Conservation (phyloP, 352 stramenopile genomes). For the Detonula confervacea region DNA sequence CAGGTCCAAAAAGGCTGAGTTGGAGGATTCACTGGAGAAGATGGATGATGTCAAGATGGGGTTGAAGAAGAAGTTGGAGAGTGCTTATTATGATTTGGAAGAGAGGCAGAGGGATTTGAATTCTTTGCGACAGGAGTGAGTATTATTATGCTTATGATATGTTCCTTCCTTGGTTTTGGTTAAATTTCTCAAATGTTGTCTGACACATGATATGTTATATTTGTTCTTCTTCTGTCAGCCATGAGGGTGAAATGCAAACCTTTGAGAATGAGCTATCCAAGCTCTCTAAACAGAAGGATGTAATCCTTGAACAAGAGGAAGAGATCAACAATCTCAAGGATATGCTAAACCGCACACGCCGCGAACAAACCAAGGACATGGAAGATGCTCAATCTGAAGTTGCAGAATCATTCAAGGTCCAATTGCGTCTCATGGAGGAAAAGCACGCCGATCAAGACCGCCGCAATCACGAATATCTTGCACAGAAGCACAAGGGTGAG, state of each 20-base stretch:
- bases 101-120: slow-evolving; percentile 36
- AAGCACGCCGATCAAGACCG: slow-evolving; percentile 35
- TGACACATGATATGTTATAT: too few relatives aligned
- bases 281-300: slow-evolving; percentile 23
- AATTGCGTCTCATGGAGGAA: slow-evolving; percentile 46
- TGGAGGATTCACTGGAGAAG: slow-evolving; percentile 39
- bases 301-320: slow-evolving; percentile 33
- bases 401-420: slow-evolving; percentile 45
- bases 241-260: slow-evolving; percentile 26
- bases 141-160: too few relatives aligned
- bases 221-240: too few relatives aligned
- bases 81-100: slow-evolving; percentile 50
- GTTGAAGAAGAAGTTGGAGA: slow-evolving; percentile 45
- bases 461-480: slow-evolving; percentile 28
- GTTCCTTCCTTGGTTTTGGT: too few relatives aligned
- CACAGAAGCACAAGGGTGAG: slow-evolving; percentile 21
- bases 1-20: slow-evolving; percentile 22
- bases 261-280: slow-evolving; percentile 31
- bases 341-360: too few relatives aligned
- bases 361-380: slow-evolving; percentile 25
- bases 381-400: slow-evolving; percentile 45
- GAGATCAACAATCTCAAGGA: slow-evolving; percentile 32
- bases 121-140: slow-evolving; percentile 19
- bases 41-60: slow-evolving; percentile 49
- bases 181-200: too few relatives aligned